These are phyloP conservation scores for Chaetomidium leptoderma DNA, from an alignment of 495 filamentous ascomycete genomes.

Conservation along the genomic window DNA sequence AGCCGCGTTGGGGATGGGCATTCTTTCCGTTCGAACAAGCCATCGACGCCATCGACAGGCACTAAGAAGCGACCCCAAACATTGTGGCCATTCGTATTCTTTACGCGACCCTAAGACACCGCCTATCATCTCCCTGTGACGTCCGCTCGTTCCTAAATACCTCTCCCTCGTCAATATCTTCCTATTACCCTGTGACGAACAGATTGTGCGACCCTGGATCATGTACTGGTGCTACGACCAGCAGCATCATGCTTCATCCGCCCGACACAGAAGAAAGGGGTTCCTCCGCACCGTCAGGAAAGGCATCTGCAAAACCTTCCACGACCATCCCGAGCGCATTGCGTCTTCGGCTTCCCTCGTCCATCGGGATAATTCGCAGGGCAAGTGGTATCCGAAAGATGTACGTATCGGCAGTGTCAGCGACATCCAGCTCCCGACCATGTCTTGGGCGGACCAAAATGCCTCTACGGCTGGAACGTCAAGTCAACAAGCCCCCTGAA, in stretches of 20 bases:
- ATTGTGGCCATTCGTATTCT: no score
- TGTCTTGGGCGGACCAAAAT: background rate
- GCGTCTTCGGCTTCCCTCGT: background rate
- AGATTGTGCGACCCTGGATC: no score
- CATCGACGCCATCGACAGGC: background rate
- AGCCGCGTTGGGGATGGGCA: background rate
- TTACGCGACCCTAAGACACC: background rate
- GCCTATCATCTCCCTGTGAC: no score
- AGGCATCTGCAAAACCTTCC: background rate
- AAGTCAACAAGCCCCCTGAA: background rate
- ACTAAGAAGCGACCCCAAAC: no score
- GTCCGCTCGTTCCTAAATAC: no score
- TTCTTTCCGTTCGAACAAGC: background rate
- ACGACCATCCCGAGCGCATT: background rate
- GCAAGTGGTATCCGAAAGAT: background rate
- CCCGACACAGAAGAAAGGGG: background rate
- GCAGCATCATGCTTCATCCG: background rate
- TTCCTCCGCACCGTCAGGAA: background rate
- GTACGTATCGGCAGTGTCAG: slow-evolving; percentile 1
- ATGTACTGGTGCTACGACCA: no score
- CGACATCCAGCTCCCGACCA: background rate
- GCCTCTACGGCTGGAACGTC: background rate
- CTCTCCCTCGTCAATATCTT: no score
- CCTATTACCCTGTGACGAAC: no score
- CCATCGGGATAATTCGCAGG: background rate